Base-by-base conservation (phyloP, 2,329 filamentous ascomycete species). In the Trichoderma hamatum region DNA sequence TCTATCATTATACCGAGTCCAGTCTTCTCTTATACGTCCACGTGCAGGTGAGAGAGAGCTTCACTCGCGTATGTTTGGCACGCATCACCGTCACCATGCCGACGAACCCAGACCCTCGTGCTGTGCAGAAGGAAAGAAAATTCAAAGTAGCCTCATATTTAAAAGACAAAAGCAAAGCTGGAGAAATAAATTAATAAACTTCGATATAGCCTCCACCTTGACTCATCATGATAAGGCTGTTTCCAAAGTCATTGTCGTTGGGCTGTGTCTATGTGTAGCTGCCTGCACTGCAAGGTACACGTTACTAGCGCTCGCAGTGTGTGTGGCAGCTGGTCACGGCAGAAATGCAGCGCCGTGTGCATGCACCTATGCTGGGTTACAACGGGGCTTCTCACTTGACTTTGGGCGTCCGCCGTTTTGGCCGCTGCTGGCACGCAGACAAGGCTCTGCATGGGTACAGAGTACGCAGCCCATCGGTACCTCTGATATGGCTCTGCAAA, bases 281-380 rank as follows among this genome's bases (percentile, higher is more conserved):
- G 61, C 61, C 61, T 63, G 60, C 30, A 21, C 60, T 63, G 60
- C 60, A 63, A 63, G 60, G 60, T 54, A 64, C 60, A 63, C 49
- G 46, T 21, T 39, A 43, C 61, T 43, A 52, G 46, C 61, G 51
- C 49, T 39, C 21, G 24, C 32, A 43, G 28, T n/a, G 21, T 36
- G 62, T 34, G 21, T 51, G 63, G 36, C 61, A 64, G 61, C 61
- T 64, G 61, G 63, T 56, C 63, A 66, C 51, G 32, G 36, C 52
- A 46, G 39, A 30, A 19, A 24, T 49, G 43, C 39, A 62, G 39
- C 39, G n/a, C n/a, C n/a, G n/a, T n/a, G n/a, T 43, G n/a, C 39
- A n/a, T 43, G 39, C 39, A 19, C 39, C 39, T 43, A 43, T 5
- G 16, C 39, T 19, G 39, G 16, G 46, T 36, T 24, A 60, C 51